Conservation (phyloP, 1,284 basidiomycete genomes). For the Tylopilus orsonianus region DNA sequence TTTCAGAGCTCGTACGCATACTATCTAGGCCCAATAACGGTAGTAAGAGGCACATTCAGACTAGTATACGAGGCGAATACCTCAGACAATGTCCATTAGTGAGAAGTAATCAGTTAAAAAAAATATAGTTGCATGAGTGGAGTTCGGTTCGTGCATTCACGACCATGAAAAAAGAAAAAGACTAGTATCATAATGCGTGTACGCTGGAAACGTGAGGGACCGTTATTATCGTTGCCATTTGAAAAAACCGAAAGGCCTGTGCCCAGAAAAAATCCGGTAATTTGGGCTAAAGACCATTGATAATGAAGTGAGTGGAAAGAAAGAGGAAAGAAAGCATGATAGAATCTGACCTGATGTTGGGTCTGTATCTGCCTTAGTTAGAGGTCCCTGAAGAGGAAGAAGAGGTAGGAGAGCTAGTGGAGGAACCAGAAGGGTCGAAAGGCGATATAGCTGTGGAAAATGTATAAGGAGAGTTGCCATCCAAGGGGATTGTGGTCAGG, state of each 20-base stretch:
- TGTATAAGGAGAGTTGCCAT: background rate
- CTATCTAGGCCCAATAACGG: background rate
- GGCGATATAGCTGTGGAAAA: constrained; percentile 16
- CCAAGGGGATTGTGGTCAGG: background rate
- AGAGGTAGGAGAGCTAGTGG: constrained; percentile 17
- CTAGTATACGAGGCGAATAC: background rate
- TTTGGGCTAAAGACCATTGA: background rate
- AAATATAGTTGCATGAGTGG: background rate
- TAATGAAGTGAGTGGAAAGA: background rate
- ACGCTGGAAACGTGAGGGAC: constrained; percentile 4
- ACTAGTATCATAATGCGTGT: background rate
- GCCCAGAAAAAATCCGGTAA: too few relatives aligned
- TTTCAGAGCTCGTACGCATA: background rate
- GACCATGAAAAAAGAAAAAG: background rate
- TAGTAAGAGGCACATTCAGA: background rate
- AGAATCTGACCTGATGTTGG: constrained; percentile 5
- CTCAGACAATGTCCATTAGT: background rate
- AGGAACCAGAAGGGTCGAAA: constrained; percentile 16
- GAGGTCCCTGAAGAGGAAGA: constrained; percentile 17
- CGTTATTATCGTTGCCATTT: constrained; percentile 6
- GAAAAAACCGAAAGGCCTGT: background rate
- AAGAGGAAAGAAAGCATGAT: background rate
- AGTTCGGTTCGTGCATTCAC: background rate
- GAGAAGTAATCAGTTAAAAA: background rate
- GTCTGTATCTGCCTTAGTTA: background rate